Evolutionary conservation across 163 green algal genomes (phyloP).

Genomic region (Smithsoniella earleae): DNA sequence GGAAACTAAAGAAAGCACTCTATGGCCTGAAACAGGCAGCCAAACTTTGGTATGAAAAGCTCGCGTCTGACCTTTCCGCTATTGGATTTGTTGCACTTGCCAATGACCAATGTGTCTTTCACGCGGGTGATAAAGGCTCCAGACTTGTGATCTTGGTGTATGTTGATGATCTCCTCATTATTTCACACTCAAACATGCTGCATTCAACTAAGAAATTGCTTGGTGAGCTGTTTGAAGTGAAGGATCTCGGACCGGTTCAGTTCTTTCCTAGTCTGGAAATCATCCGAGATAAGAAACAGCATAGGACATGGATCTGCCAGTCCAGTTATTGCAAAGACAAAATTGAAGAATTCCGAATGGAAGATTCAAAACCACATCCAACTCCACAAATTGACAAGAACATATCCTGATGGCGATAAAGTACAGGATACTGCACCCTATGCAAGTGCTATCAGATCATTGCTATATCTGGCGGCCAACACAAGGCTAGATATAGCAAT

Average conservation of each 20-base stretch:
- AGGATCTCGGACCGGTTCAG: conserved; percentile 37
- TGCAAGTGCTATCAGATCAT: conserved; percentile 33
- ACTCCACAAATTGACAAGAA: too few relatives aligned
- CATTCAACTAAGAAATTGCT: background rate
- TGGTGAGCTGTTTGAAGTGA: conserved; percentile 29
- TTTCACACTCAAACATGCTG: too few relatives aligned
- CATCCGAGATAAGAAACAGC: conserved; percentile 30
- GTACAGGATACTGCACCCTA: too few relatives aligned
- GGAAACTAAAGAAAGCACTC: conserved; percentile 35
- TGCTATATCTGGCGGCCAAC: conserved; percentile 37
- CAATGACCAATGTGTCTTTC: conserved; percentile 38
- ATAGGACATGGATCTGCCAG: background rate
- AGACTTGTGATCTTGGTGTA: conserved; percentile 34
- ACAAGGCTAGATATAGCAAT: conserved; percentile 41
- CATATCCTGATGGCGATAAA: too few relatives aligned
- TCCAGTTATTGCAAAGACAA: background rate
- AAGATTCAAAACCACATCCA: too few relatives aligned
- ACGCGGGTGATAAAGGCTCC: background rate
- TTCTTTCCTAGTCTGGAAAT: conserved; percentile 43
- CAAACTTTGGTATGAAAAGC: conserved; percentile 36
- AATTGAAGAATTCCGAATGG: background rate
- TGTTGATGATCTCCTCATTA: conserved; percentile 43
- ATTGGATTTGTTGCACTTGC: conserved; percentile 34
- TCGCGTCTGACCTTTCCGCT: conserved; percentile 29
- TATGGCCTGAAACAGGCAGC: conserved; percentile 47